Evolutionary conservation across 129 eudicot species (phyloP).

Genomic region (Deinandra increscens): DNA sequence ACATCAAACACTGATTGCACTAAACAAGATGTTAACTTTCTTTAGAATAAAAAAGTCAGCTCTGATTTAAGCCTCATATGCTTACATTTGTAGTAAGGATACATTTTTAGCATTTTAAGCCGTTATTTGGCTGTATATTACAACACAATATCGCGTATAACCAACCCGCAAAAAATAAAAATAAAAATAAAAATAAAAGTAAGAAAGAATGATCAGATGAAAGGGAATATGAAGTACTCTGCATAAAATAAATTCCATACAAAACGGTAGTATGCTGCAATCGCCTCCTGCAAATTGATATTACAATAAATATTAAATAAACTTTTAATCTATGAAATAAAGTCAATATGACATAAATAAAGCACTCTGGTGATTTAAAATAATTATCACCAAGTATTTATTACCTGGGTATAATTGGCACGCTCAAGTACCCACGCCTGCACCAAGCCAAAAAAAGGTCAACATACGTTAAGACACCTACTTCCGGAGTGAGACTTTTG

Average conservation of each 20-base stretch:
- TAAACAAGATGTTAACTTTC: conserved; percentile 21
- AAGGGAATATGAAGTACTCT: conserved; percentile 83
- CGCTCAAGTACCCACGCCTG: conserved; percentile 88
- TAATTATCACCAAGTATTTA: conserved; percentile 10
- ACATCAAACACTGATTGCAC: conserved; percentile 1
- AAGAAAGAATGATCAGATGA: conserved; percentile 42
- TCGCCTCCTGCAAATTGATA: conserved; percentile 77
- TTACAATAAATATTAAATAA: neutral
- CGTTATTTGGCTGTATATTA: conserved; percentile 18
- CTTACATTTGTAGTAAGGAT: too few relatives aligned
- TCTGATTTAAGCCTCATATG: neutral
- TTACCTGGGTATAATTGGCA: conserved; percentile 86
- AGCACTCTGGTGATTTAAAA: neutral
- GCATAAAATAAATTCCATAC: conserved; percentile 91
- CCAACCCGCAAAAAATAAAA: neutral
- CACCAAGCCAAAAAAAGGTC: conserved; percentile 14
- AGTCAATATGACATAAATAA: neutral
- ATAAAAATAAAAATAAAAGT: neutral
- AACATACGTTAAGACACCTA: neutral
- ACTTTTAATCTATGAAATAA: neutral
- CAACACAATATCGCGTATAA: conserved; percentile 14
- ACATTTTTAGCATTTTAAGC: neutral
- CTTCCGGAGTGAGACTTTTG: too few relatives aligned
- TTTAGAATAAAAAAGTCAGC: neutral
- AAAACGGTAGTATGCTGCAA: conserved; percentile 79